Base-by-base conservation (phyloP, 1,139 yeast species). In the Debaryomyces fabryi region DNA sequence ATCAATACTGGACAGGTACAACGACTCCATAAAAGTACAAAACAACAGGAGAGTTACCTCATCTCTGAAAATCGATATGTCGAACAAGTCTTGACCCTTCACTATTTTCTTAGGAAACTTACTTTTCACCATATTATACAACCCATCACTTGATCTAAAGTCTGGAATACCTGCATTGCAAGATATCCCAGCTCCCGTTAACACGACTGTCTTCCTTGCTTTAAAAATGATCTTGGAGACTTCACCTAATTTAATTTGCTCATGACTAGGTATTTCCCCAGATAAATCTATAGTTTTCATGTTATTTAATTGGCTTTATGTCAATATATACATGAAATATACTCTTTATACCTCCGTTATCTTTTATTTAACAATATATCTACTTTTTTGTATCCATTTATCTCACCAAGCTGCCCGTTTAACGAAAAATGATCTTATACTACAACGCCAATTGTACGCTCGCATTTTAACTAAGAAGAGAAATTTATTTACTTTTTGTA, bases 81-180 rank as follows among this genome's bases (percentile, higher is more conserved):
- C 99, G 66, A 92, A 92, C 60, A 92, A 77, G 54, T 93, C 99
- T 60, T 89, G 90, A 4, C 99, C 98, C 56, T 81, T 83, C 37
- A 86, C 82, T 6, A 83, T 76, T 6, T 81, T 72, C 46, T 79
- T 77, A 2, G 90, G 89, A 59, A 80, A 80, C 56, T 82, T 81
- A 15, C 72, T 70, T 58, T 86, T 87, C 16, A 86, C 91, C 69
- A 84, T 65, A 53, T 86, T 83, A 69, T 92, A 92, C 21, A 92
- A 76, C 2, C 98, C 98, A 55, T 86, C 83, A 15, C 84, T 74
- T 1, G 96, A 88, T 50, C 98, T 77, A 65, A 92, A 92, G 65
- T 92, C 98, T 1, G 98, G 98, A 48, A 92, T 92, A 0, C 98
- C 98, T 0, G 98, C 97, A 64, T 88, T 90, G 64, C 97, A 90